Conservation (phyloP, 2,329 filamentous ascomycete species). For the Aspergillus japonicus region DNA sequence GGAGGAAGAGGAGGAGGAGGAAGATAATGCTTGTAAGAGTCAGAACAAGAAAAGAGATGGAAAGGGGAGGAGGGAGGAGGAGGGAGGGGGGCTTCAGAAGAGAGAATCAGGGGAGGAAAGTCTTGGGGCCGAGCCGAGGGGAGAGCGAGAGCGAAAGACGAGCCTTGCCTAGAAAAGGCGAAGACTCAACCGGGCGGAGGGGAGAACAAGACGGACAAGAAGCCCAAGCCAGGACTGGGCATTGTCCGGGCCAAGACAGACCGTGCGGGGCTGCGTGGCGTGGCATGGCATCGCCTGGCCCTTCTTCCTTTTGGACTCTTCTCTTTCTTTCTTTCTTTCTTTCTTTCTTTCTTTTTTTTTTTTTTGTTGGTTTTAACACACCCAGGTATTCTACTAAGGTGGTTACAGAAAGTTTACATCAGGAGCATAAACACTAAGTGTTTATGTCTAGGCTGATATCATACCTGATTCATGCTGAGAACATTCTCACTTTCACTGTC, state of each 20-base stretch:
- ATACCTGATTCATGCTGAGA: not conserved
- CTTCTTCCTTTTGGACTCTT: not conserved
- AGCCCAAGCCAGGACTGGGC: conserved; percentile 10
- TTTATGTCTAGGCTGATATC: not conserved
- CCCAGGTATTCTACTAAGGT: too few relatives aligned
- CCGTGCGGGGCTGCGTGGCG: conserved; percentile 22
- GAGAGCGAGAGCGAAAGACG: conserved; percentile 17
- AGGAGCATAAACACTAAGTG: too few relatives aligned
- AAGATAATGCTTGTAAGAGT: too few relatives aligned
- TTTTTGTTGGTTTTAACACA: too few relatives aligned
- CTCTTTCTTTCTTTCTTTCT: too few relatives aligned
- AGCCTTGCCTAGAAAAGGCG: conserved; percentile 38
- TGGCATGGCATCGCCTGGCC: not conserved
- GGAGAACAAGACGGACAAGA: conserved; percentile 20
- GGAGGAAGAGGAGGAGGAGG: too few relatives aligned
- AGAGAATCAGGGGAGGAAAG: conserved; percentile 10
- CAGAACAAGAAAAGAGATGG: not conserved
- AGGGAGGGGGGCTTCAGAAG: conserved; percentile 6
- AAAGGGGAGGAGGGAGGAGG: not conserved
- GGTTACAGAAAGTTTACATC: too few relatives aligned
- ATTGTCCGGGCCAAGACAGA: conserved; percentile 33
- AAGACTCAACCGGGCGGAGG: conserved; percentile 32
- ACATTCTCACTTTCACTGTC: not conserved
- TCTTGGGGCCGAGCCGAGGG: conserved; percentile 20
- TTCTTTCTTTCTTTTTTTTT: too few relatives aligned